A percentile compares a stretch with the other conserved stretches of the same genome.
phyloP scores from a whole-genome alignment of 2,329 filamentous ascomycete species.

The Aspergillus bombycis region DNA sequence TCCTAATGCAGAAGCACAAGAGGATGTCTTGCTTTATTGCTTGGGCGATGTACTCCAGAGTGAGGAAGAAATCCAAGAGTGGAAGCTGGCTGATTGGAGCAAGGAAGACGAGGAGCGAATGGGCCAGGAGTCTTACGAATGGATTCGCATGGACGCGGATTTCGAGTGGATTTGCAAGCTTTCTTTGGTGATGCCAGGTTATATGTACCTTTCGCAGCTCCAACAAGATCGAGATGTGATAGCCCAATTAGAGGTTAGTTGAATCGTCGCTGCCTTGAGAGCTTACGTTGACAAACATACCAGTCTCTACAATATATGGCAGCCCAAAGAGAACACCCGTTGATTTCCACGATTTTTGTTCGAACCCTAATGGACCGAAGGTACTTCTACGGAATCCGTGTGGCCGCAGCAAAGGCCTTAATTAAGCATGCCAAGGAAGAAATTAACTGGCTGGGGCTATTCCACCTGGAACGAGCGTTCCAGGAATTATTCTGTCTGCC shows the following conservation, averaged over 20 bases:
- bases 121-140: slow-evolving; percentile 96
- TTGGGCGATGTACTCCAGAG: slow-evolving; percentile 87
- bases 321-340: slow-evolving; percentile 68
- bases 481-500: slow-evolving; percentile 85
- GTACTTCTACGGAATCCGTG: slow-evolving; percentile 92
- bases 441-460: slow-evolving; percentile 75
- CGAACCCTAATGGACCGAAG: slow-evolving; percentile 87
- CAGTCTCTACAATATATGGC: slow-evolving; percentile 74
- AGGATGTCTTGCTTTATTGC: slow-evolving; percentile 86
- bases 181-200: slow-evolving; percentile 79
- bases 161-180: slow-evolving; percentile 97
- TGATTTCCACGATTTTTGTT: slow-evolving; percentile 86
- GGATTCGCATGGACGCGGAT: slow-evolving; percentile 97
- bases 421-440: slow-evolving; percentile 74
- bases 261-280: neutral
- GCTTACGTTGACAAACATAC: slow-evolving; percentile 7
- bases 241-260: slow-evolving; percentile 67
- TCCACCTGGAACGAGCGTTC: slow-evolving; percentile 83
- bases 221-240: slow-evolving; percentile 97
- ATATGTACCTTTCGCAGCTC: slow-evolving; percentile 97
- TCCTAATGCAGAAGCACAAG: slow-evolving; percentile 65
- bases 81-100: slow-evolving; percentile 87
- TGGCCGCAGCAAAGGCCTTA: slow-evolving; percentile 78
- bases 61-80: slow-evolving; percentile 78
- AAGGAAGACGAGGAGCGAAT: slow-evolving; percentile 86